Percentiles rank a stretch among this genome's conserved stretches.
phyloP scores from a whole-genome alignment of 2,329 filamentous ascomycete genomes.

The Canariomyces notabilis region DNA sequence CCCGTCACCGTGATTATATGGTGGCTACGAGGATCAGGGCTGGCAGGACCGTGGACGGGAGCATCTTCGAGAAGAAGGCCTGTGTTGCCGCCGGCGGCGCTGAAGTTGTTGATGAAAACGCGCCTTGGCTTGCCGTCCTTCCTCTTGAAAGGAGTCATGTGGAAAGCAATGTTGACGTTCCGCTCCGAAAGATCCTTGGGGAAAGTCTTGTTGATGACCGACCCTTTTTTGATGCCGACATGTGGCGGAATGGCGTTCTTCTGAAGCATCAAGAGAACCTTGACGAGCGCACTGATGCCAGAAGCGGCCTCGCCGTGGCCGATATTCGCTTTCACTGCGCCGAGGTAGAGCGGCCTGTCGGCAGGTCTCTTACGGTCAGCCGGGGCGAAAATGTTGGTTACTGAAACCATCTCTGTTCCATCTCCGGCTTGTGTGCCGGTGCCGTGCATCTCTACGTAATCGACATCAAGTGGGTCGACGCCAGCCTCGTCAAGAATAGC shows the following conservation, averaged over 20 bases:
- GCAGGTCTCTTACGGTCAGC: constrained; percentile 40
- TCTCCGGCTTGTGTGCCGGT: constrained; percentile 85
- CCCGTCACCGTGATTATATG: constrained; percentile 57
- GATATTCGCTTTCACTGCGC: constrained; percentile 60
- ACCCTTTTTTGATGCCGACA: constrained; percentile 56
- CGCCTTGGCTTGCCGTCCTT: constrained; percentile 42
- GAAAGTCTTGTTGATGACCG: constrained; percentile 54
- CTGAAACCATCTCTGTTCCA: constrained; percentile 73
- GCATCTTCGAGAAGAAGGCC: constrained; percentile 61
- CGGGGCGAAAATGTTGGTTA: constrained; percentile 53
- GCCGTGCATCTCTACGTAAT: constrained; percentile 86
- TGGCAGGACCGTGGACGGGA: constrained; percentile 33
- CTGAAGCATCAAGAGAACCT: constrained; percentile 61
- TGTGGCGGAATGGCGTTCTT: constrained; percentile 61
- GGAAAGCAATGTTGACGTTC: constrained; percentile 54
- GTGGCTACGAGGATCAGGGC: constrained; percentile 47
- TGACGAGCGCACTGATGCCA: constrained; percentile 57
- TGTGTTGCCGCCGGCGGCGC: constrained; percentile 67
- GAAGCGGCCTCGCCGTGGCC: constrained; percentile 60
- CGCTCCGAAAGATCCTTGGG: constrained; percentile 52
- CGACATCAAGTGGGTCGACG: constrained; percentile 69
- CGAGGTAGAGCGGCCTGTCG: constrained; percentile 54
- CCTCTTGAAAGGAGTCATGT: constrained; percentile 47
- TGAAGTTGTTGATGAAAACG: constrained; percentile 63
- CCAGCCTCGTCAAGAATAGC: constrained; percentile 67